Conservation (phyloP, 2,329 filamentous ascomycete species). For the Emydomyces testavorans region DNA sequence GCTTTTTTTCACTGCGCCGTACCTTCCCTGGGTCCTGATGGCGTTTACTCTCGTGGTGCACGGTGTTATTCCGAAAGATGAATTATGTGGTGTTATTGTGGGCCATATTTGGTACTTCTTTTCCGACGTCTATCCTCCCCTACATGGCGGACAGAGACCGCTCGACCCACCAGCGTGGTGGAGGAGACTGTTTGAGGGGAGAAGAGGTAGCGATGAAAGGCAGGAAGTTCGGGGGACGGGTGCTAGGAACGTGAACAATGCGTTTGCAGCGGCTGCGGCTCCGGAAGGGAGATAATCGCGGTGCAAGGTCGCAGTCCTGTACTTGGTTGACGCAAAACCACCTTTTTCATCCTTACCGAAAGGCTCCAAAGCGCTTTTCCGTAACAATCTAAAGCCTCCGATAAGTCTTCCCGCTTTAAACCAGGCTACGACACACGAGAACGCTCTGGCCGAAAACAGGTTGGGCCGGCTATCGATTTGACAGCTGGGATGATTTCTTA, state of each 20-base stretch:
- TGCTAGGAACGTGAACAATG: slow-evolving; percentile 44
- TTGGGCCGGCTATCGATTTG: too few species aligned
- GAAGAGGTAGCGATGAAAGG: slow-evolving; percentile 21
- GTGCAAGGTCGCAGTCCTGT: too few species aligned
- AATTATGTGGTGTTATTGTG: slow-evolving; percentile 88
- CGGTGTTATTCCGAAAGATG: slow-evolving; percentile 80
- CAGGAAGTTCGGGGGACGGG: slow-evolving; percentile 39
- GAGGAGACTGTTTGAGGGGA: slow-evolving; percentile 64
- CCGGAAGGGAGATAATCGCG: slow-evolving; percentile 28
- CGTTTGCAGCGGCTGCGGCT: slow-evolving; percentile 48
- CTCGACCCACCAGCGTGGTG: slow-evolving; percentile 86
- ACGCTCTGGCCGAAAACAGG: too few species aligned
- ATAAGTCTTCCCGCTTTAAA: too few species aligned
- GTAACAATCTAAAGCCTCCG: too few species aligned
- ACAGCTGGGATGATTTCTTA: too few species aligned
- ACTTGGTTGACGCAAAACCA: too few species aligned
- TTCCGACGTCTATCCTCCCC: slow-evolving; percentile 84
- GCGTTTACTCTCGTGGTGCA: slow-evolving; percentile 85
- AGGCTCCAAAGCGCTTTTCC: too few species aligned
- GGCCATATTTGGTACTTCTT: slow-evolving; percentile 99
- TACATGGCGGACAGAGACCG: slow-evolving; percentile 73
- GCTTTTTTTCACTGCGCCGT: slow-evolving; percentile 84
- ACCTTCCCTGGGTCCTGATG: slow-evolving; percentile 92
- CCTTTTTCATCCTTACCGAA: too few species aligned
- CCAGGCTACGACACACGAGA: too few species aligned